phyloP scores from a whole-genome alignment of 129 eudicot genomes.

The Glebionis coronaria region DNA sequence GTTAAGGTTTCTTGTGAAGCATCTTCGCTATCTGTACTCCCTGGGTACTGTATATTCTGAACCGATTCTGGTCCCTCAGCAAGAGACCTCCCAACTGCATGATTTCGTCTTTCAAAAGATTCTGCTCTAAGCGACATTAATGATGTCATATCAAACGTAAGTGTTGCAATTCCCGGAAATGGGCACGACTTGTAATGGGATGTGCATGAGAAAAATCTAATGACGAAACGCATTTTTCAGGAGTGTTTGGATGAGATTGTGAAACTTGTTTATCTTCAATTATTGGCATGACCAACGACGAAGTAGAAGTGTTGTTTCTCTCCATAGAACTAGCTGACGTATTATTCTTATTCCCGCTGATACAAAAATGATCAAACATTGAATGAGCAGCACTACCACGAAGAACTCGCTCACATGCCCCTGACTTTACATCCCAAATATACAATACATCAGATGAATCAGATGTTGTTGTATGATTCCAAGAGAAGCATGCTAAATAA shows the following conservation, averaged over 20 bases:
- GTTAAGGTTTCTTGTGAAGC: conserved; percentile 32
- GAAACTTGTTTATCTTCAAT: conserved; percentile 50
- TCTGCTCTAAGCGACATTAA: conserved; percentile 61
- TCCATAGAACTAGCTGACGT: conserved; percentile 31
- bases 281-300: conserved; percentile 48
- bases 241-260: no score
- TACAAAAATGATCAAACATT: conserved; percentile 64
- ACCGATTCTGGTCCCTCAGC: conserved; percentile 32
- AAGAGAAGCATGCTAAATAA: conserved; percentile 81
- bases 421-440: no score
- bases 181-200: conserved; percentile 73
- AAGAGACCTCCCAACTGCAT: conserved; percentile 23
- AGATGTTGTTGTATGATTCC: conserved; percentile 48
- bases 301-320: conserved; percentile 64
- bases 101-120: conserved; percentile 29
- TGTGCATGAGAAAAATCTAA: conserved; percentile 31
- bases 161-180: conserved; percentile 78
- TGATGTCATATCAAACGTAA: no score
- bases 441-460: conserved; percentile 62
- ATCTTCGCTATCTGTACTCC: conserved; percentile 29
- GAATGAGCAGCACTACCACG: no score
- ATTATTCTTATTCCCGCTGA: conserved; percentile 34
- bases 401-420: no score
- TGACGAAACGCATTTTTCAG: no score
- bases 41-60: conserved; percentile 30